Conservation (phyloP, 2,329 filamentous ascomycete species). For the Teratosphaeria zuluensis region DNA sequence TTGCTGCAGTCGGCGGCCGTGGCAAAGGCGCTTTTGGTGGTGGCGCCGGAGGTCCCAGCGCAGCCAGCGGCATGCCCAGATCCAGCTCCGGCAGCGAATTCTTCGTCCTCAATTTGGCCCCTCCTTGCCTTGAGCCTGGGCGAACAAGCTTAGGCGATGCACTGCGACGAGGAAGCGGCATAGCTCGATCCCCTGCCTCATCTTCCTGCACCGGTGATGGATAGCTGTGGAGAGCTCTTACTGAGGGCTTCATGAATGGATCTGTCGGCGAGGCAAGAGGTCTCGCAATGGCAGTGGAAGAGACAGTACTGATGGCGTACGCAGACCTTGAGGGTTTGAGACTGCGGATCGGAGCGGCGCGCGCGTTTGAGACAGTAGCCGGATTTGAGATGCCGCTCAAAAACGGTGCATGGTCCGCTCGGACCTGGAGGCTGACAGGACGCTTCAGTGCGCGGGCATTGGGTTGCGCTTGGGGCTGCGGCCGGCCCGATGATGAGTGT, state of each 20-base stretch:
- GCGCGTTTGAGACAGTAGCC: slow-evolving; percentile 2
- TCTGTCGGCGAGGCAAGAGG: slow-evolving; percentile 6
- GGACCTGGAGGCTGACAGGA: slow-evolving; percentile 36
- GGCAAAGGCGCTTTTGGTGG: slow-evolving; percentile 38
- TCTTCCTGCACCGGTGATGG: neutral
- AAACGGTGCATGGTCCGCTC: slow-evolving; percentile 34
- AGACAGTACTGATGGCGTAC: slow-evolving; percentile 5
- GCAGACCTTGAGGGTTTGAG: slow-evolving; percentile 20
- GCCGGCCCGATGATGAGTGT: neutral
- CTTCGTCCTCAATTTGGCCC: neutral
- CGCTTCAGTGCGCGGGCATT: slow-evolving; percentile 23
- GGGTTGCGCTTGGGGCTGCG: neutral
- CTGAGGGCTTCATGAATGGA: neutral
- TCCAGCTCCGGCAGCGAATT: slow-evolving; percentile 21
- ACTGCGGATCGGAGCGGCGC: slow-evolving; percentile 22
- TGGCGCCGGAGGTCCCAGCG: slow-evolving; percentile 36
- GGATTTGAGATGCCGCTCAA: slow-evolving; percentile 17
- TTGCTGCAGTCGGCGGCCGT: slow-evolving; percentile 19
- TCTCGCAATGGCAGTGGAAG: neutral
- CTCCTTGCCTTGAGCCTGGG: slow-evolving; percentile 5
- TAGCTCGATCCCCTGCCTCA: slow-evolving; percentile 10
- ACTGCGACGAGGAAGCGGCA: slow-evolving; percentile 3
- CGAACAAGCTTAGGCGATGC: slow-evolving; percentile 1
- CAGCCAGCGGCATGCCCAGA: slow-evolving; percentile 29
- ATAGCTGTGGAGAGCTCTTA: neutral